phyloP scores from a whole-genome alignment of 352 stramenopile species.

The Elongisporangium senticosum region DNA sequence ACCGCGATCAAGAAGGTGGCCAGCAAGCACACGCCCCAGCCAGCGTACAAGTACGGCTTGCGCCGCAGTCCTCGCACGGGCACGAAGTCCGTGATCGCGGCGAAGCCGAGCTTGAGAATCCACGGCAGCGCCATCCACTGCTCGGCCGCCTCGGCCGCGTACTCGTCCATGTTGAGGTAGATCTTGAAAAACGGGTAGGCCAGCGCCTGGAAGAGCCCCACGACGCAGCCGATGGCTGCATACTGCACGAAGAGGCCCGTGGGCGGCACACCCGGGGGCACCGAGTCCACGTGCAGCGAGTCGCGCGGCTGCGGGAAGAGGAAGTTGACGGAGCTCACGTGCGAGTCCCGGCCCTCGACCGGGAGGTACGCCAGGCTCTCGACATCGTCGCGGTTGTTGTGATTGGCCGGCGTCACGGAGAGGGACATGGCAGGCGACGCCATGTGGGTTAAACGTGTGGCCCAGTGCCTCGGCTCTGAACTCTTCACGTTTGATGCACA shows the following conservation, averaged over 20 bases:
- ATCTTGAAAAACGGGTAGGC: slow-evolving; percentile 68
- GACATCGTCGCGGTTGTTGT: not conserved
- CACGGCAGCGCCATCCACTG: slow-evolving; percentile 51
- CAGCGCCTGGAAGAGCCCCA: slow-evolving; percentile 50
- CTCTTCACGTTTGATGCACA: not conserved
- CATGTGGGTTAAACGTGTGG: not conserved
- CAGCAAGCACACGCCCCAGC: slow-evolving; percentile 41
- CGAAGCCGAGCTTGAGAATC: slow-evolving; percentile 48
- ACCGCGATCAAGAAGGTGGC: slow-evolving; percentile 37
- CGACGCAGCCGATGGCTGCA: slow-evolving; percentile 33
- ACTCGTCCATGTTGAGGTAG: slow-evolving; percentile 71
- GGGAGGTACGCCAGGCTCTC: not conserved
- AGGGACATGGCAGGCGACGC: not conserved
- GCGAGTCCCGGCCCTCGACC: not conserved
- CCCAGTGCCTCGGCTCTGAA: not conserved
- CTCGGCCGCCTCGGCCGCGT: slow-evolving; percentile 46
- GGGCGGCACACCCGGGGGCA: not conserved
- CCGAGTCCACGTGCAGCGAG: not conserved
- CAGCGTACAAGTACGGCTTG: slow-evolving; percentile 43
- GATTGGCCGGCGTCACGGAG: not conserved
- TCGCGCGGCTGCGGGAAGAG: not conserved
- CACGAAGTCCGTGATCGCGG: slow-evolving; percentile 43
- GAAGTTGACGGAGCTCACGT: not conserved
- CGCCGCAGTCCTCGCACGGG: slow-evolving; percentile 35
- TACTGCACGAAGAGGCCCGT: slow-evolving; percentile 50